Evolutionary conservation across 345 rosid species (phyloP).

Genomic region (Rhizophora apiculata): DNA sequence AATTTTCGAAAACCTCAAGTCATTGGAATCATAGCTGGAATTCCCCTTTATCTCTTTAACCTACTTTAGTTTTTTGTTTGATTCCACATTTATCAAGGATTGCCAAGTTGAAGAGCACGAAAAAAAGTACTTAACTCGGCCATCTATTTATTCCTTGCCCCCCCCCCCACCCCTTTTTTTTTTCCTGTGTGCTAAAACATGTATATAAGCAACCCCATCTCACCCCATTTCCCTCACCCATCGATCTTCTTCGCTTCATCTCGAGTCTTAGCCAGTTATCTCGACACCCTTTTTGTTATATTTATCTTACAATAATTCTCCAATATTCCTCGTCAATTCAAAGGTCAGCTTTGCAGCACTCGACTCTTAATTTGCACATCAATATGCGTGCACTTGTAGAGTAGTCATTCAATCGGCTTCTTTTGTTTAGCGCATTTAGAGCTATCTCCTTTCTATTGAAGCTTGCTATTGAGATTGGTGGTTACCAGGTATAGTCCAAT

Average conservation of each 20-base stretch:
- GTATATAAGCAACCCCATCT: constrained; percentile 39
- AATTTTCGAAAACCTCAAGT: constrained; percentile 22
- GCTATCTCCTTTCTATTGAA: neutral
- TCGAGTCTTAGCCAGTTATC: neutral
- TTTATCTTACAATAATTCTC: neutral
- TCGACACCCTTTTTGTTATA: neutral
- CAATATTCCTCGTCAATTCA: neutral
- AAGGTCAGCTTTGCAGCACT: neutral
- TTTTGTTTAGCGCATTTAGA: neutral
- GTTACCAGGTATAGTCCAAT: neutral
- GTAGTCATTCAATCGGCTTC: neutral
- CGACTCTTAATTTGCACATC: too few species aligned
- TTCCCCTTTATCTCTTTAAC: constrained; percentile 34
- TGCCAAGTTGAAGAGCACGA: constrained; percentile 49
- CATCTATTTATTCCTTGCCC: constrained; percentile 42
- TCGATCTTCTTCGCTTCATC: neutral
- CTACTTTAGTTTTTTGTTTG: constrained; percentile 27
- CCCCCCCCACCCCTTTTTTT: too few species aligned
- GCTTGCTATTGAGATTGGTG: neutral
- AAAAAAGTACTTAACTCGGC: constrained; percentile 35
- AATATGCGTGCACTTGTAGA: too few species aligned
- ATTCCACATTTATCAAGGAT: constrained; percentile 46
- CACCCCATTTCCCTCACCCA: constrained; percentile 22
- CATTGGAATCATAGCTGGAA: constrained; percentile 41
- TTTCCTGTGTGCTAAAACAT: constrained; percentile 23